Conservation (phyloP, 108 stramenopile species). For the Hondaea fermentalgiana region DNA sequence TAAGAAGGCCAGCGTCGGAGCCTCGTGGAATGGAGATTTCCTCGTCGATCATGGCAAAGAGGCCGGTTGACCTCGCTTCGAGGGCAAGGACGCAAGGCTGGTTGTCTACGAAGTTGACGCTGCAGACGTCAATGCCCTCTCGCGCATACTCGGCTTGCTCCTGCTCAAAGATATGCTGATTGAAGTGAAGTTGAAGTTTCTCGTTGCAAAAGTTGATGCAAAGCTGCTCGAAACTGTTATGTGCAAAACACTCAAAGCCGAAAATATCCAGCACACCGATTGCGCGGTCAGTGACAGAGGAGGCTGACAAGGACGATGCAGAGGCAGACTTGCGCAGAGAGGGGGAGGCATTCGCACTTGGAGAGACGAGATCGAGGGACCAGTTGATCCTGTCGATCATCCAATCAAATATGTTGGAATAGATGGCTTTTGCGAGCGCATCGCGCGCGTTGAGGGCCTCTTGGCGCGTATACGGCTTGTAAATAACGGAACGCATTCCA, state of each 20-base stretch:
- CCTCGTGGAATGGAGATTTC: constrained; percentile 46
- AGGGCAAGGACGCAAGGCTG: constrained; percentile 68
- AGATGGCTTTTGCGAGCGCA: constrained; percentile 87
- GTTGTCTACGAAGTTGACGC: constrained; percentile 72
- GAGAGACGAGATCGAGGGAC: constrained; percentile 52
- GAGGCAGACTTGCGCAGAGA: background rate
- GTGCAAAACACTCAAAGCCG: constrained; percentile 46
- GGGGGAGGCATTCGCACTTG: background rate
- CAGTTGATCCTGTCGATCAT: constrained; percentile 75
- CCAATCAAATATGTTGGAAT: constrained; percentile 80
- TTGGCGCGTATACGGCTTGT: constrained; percentile 62
- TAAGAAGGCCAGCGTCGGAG: constrained; percentile 19
- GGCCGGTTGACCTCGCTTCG: constrained; percentile 67
- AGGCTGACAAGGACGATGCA: background rate
- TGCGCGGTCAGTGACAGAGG: background rate
- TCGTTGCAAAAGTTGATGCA: constrained; percentile 56
- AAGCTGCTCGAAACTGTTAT: constrained; percentile 53
- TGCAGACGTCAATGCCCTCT: constrained; percentile 55
- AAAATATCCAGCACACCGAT: constrained; percentile 46
- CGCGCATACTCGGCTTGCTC: constrained; percentile 55
- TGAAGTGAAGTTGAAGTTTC: constrained; percentile 62
- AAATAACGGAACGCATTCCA: background rate
- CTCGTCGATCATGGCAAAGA: constrained; percentile 79
- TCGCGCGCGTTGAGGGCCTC: constrained; percentile 77
- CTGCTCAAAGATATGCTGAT: constrained; percentile 51